phyloP scores from a whole-genome alignment of 192 early-diverging fungal genomes.

The Cetraspora pellucida region DNA sequence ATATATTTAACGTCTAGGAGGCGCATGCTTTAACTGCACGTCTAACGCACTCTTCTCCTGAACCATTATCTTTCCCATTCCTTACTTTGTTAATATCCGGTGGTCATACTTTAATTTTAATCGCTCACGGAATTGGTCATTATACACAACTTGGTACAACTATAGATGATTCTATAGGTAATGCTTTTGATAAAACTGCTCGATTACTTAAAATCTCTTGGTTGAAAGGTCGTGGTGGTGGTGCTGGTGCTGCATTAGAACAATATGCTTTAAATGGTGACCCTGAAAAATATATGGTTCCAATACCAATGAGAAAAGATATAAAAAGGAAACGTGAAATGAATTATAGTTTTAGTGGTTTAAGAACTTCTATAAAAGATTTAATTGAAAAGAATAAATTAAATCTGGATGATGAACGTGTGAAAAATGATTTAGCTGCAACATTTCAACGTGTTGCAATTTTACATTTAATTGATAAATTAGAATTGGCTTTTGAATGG shows the following conservation, averaged over 20 bases:
- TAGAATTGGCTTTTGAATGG: constrained; percentile 54
- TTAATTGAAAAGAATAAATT: constrained; percentile 48
- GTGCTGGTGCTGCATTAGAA: constrained; percentile 73
- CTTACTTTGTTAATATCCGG: constrained; percentile 75
- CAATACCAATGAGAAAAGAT: constrained; percentile 65
- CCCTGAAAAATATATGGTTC: constrained; percentile 48
- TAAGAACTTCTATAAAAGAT: constrained; percentile 67
- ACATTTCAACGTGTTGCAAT: constrained; percentile 68
- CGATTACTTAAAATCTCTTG: constrained; percentile 68
- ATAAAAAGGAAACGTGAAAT: constrained; percentile 49
- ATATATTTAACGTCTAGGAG: constrained; percentile 48
- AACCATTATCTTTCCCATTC: constrained; percentile 59
- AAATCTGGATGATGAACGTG: constrained; percentile 42
- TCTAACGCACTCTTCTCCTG: constrained; percentile 48
- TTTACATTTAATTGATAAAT: constrained; percentile 66
- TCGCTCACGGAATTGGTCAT: constrained; percentile 57
- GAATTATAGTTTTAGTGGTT: constrained; percentile 75
- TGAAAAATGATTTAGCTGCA: constrained; percentile 63
- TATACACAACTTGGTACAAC: constrained; percentile 70
- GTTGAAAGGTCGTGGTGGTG: constrained; percentile 64
- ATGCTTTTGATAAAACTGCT: constrained; percentile 79
- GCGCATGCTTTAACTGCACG: constrained; percentile 80
- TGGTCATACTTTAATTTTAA: constrained; percentile 70
- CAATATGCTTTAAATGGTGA: constrained; percentile 56
- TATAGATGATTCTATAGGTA: constrained; percentile 74